phyloP scores from a whole-genome alignment of 306 rosid genomes.

The Argentina anserina region DNA sequence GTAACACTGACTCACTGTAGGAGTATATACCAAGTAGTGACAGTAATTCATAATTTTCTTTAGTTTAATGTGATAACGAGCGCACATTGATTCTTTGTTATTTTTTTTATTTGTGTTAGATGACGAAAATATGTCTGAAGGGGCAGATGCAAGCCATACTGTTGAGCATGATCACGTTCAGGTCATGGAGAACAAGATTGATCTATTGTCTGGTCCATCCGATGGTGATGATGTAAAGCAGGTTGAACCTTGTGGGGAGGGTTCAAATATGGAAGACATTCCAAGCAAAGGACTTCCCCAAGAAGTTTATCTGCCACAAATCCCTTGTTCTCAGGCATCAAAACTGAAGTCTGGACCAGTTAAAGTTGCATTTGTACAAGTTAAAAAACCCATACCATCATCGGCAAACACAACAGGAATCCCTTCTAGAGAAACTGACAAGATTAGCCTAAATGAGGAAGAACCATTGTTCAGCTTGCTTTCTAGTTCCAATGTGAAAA shows the following conservation, averaged over 20 bases:
- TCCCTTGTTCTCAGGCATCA: constrained; percentile 18
- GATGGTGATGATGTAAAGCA: constrained; percentile 19
- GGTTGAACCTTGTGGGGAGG: constrained; percentile 25
- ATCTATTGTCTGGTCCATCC: constrained; percentile 21
- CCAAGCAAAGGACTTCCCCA: constrained; percentile 19
- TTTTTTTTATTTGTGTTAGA: constrained; percentile 31
- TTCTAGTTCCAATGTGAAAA: constrained; percentile 33
- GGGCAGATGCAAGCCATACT: constrained; percentile 19
- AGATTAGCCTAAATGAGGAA: constrained; percentile 21
- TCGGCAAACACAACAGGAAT: constrained; percentile 20
- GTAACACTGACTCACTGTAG: not conserved
- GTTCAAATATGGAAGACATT: constrained; percentile 18
- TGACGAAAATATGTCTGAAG: constrained; percentile 29
- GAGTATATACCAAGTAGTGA: not conserved
- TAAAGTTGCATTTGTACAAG: constrained; percentile 66
- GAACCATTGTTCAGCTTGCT: constrained; percentile 49
- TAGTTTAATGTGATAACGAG: not conserved
- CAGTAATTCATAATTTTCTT: not conserved
- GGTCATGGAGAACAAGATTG: constrained; percentile 21
- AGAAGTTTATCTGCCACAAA: constrained; percentile 25
- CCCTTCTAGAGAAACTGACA: constrained; percentile 34
- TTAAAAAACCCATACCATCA: constrained; percentile 34
- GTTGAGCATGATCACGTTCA: constrained; percentile 20
- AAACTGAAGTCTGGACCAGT: constrained; percentile 30
- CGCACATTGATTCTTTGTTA: not conserved